Conservation (phyloP, 495 filamentous ascomycete genomes). For the Poronia punctata region DNA sequence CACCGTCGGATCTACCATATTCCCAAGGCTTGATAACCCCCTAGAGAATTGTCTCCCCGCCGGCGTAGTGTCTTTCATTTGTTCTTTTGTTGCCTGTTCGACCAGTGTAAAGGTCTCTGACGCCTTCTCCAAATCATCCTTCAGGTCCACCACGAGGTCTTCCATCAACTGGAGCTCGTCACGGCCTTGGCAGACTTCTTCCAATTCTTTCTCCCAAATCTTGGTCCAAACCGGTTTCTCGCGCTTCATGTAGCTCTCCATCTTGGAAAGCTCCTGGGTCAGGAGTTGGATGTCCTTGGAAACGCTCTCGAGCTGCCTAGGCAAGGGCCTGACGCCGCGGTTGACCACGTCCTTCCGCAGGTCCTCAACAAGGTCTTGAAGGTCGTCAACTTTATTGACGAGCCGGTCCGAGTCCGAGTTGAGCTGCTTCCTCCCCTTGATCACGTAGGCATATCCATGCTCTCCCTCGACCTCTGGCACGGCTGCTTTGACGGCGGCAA, state of each 20-base stretch:
- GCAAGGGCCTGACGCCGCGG: conserved; percentile 85
- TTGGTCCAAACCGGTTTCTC: conserved; percentile 97
- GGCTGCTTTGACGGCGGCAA: conserved; percentile 58
- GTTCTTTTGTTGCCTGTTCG: conserved; percentile 93
- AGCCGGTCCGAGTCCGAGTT: conserved; percentile 78
- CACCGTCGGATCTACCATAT: conserved; percentile 64
- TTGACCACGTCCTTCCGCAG: conserved; percentile 93
- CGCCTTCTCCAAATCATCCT: conserved; percentile 92
- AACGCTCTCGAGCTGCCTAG: conserved; percentile 82
- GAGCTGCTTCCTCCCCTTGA: conserved; percentile 75
- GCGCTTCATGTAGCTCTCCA: conserved; percentile 81
- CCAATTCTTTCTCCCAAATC: conserved; percentile 95
- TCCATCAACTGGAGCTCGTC: conserved; percentile 92
- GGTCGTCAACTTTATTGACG: conserved; percentile 85
- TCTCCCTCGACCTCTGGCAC: conserved; percentile 59
- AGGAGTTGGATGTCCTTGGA: conserved; percentile 77
- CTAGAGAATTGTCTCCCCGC: conserved; percentile 48
- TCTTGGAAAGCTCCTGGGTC: conserved; percentile 84
- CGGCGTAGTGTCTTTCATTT: conserved; percentile 63
- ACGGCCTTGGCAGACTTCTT: conserved; percentile 88
- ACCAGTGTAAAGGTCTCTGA: conserved; percentile 87
- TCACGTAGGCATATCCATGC: conserved; percentile 74
- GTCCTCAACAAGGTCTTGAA: conserved; percentile 94
- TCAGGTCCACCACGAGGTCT: conserved; percentile 81
- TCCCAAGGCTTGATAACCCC: conserved; percentile 53